These are phyloP conservation scores for Ceratobasidium sp. DNA, from an alignment of 1,284 basidiomycete species.

Conservation along the genomic window DNA sequence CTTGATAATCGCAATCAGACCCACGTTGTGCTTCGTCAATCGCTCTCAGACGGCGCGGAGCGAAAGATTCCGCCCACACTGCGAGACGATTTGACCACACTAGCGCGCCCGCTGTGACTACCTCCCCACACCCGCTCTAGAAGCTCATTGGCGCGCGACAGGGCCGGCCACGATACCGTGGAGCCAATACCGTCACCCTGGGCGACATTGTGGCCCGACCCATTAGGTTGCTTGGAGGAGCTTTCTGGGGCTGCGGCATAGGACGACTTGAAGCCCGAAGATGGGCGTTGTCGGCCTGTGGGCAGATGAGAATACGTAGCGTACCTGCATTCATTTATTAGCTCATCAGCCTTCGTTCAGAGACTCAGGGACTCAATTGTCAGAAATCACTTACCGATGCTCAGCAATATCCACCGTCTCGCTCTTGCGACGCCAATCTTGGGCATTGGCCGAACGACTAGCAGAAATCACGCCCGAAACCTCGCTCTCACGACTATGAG, in stretches of 20 bases:
- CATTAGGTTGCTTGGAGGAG: neutral
- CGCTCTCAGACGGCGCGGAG: constrained; percentile 1
- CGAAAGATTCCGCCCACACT: constrained; percentile 39
- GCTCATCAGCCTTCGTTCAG: neutral
- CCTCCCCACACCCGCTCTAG: constrained; percentile 41
- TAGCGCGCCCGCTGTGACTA: neutral
- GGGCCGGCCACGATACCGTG: constrained; percentile 24
- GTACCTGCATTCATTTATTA: neutral
- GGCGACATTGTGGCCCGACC: neutral
- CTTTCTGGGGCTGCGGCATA: neutral
- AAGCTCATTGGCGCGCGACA: constrained; percentile 38
- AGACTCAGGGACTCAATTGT: too few relatives aligned
- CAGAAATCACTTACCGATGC: too few relatives aligned
- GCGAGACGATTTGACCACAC: constrained; percentile 20
- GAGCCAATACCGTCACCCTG: constrained; percentile 9
- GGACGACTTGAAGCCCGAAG: neutral
- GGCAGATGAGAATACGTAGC: neutral
- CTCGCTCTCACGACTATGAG: neutral
- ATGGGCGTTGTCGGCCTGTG: neutral
- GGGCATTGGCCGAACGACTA: too few relatives aligned
- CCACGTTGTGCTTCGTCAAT: neutral
- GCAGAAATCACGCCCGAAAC: too few relatives aligned
- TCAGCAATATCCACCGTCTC: too few relatives aligned
- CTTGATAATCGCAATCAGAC: constrained; percentile 23
- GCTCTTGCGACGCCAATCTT: too few relatives aligned